These are phyloP conservation scores for Colletotrichum destructivum DNA, from an alignment of 2,329 filamentous ascomycete genomes.

Conservation along the genomic window DNA sequence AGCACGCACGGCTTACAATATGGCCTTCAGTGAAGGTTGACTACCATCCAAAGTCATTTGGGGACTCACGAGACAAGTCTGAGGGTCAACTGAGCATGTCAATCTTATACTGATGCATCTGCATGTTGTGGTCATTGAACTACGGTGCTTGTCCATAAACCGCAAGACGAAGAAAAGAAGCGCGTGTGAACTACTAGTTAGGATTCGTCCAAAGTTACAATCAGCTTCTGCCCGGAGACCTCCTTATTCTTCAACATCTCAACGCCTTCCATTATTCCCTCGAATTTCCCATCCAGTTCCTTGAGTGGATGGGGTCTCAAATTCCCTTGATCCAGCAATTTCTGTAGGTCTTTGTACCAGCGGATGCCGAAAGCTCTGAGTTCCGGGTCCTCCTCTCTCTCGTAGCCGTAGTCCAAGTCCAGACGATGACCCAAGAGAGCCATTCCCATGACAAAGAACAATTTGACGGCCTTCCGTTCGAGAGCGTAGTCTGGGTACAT, in stretches of 20 bases:
- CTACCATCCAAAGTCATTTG: not conserved
- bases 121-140: not conserved
- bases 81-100: not conserved
- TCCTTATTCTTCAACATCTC: constrained; percentile 16
- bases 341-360: constrained; percentile 1
- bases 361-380: not conserved
- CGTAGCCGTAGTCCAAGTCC: constrained; percentile 3
- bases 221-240: constrained; percentile 15
- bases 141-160: not conserved
- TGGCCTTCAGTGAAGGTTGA: no score
- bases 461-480: not conserved
- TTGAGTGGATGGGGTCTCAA: constrained; percentile 11
- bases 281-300: not conserved
- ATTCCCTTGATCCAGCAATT: not conserved
- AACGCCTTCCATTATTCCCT: not conserved
- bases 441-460: constrained; percentile 16
- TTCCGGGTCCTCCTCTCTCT: constrained; percentile 7
- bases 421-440: constrained; percentile 15
- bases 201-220: constrained; percentile 1
- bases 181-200: no score
- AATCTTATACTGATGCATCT: no score
- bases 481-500: constrained; percentile 18
- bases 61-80: not conserved
- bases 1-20: no score
- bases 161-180: no score